phyloP scores from a whole-genome alignment of 768 basidiomycete species.

The Kwoniella newhampshirensis region DNA sequence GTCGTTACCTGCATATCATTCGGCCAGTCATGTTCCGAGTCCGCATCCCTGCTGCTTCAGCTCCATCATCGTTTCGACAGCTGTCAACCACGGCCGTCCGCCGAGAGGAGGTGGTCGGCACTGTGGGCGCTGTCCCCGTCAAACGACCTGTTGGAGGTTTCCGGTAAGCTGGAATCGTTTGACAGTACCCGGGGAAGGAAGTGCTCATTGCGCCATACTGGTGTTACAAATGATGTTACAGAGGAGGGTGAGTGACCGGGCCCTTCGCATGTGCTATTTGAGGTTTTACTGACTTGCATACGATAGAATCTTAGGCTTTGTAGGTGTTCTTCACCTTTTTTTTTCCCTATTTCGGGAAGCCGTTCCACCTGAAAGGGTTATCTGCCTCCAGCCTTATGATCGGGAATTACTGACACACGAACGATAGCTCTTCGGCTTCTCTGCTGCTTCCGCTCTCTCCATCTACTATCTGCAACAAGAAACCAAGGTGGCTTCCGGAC shows the following conservation, averaged over 20 bases:
- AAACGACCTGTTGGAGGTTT: slow-evolving; percentile 38
- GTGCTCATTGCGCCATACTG: not conserved
- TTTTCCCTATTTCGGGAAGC: too few relatives aligned
- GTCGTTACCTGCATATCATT: not conserved
- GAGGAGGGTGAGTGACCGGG: slow-evolving; percentile 39
- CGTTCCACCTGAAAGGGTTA: too few relatives aligned
- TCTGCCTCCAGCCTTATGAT: too few relatives aligned
- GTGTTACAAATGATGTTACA: not conserved
- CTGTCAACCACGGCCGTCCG: slow-evolving; percentile 9
- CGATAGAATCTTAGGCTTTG: slow-evolving; percentile 43
- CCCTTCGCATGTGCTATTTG: too few relatives aligned
- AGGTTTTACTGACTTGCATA: not conserved
- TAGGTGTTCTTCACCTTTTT: slow-evolving; percentile 31
- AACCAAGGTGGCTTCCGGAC: slow-evolving; percentile 82
- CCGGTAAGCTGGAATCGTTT: slow-evolving; percentile 16
- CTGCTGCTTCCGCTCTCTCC: slow-evolving; percentile 78
- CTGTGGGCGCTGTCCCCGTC: slow-evolving; percentile 33
- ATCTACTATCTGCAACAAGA: slow-evolving; percentile 87
- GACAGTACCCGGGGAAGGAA: too few relatives aligned
- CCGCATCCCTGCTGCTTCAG: not conserved
- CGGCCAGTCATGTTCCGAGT: slow-evolving; percentile 2
- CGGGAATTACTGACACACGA: not conserved
- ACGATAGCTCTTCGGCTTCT: slow-evolving; percentile 72
- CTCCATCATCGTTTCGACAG: slow-evolving; percentile 2
- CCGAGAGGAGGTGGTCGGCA: slow-evolving; percentile 26